Conservation (phyloP, 768 basidiomycete genomes). For the Russula lepida region DNA sequence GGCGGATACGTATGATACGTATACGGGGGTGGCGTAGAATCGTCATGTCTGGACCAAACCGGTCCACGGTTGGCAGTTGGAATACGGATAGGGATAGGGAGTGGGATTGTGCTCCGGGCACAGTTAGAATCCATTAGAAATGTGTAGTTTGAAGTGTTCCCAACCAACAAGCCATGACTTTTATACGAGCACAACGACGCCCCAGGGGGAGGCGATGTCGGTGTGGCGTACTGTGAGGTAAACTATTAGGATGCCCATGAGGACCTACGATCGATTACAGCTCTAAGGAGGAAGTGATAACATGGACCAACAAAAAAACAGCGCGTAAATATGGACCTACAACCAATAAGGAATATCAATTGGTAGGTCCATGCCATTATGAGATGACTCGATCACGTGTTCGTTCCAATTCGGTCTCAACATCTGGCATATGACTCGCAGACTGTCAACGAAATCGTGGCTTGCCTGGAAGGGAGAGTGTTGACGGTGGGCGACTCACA, state of each 20-base stretch:
- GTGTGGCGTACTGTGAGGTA: background rate
- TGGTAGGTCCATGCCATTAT: no score
- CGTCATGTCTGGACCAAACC: no score
- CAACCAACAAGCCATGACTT: background rate
- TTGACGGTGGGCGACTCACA: background rate
- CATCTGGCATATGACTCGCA: constrained; percentile 6
- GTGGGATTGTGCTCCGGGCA: constrained; percentile 11
- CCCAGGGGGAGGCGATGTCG: background rate
- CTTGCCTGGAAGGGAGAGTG: background rate
- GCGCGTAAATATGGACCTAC: constrained; percentile 10
- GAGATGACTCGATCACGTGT: background rate
- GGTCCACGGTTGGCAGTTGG: no score
- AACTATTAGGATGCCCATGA: background rate
- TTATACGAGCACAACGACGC: background rate
- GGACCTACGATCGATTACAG: background rate
- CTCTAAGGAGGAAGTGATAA: background rate
- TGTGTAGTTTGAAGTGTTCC: background rate
- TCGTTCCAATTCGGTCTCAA: background rate
- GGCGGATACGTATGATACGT: no score
- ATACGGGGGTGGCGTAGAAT: background rate
- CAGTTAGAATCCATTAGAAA: no score
- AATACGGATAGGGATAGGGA: background rate
- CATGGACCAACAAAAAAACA: constrained; percentile 1
- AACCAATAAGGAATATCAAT: background rate
- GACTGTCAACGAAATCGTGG: constrained; percentile 12